Base-by-base conservation (phyloP, 352 stramenopile genomes). In the Globisporangium barbulae region DNA sequence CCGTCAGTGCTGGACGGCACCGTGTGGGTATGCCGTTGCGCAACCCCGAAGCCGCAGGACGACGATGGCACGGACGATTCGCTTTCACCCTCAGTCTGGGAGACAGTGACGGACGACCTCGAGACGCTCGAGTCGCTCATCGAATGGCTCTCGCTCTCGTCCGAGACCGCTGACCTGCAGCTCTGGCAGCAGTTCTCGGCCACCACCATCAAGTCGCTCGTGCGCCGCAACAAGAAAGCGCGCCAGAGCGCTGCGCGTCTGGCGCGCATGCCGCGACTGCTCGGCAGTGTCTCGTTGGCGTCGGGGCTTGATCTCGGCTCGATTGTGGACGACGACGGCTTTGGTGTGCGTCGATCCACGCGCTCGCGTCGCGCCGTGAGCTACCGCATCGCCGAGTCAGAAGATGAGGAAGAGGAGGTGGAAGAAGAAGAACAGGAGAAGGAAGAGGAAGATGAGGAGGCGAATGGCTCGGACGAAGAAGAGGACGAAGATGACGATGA, bases 11-110 rank as follows among this genome's bases (percentile, higher is more conserved):
- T 75, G 8, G 70, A 87, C n/a, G 78, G 69, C n/a, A 70, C 69
- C 0, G 69, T 77, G 21, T 90, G 83, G 83, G 50, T 92, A 0
- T 92, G 83, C 64, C 79, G 81, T 2, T 89, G 77, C 60, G 50
- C 72, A 5, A 25, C 31, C 17, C 9, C 30, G 2, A 53, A 39
- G 2, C 67, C 64, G 28, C 47, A 69, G 35, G 72, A 73, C 39
- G 70, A 72, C 13, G 69, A 66, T 2, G 67, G 80, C 2, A 19
- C 12, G 25, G 30, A 28, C 22, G 30, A 21, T 8, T 31, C 21
- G 1, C n/a, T 31, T 10, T 39, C 57, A 12, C 25, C 44, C 17
- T 31, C 28, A 1, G n/a, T 9, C 4, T 92, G 83, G 81, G 78
- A 90, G 65, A 89, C 81, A 0, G 76, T 92, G 8, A 74, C 72